These are phyloP conservation scores for Xylaria flabelliformis DNA, from an alignment of 495 filamentous ascomycete species.

Conservation along the genomic window DNA sequence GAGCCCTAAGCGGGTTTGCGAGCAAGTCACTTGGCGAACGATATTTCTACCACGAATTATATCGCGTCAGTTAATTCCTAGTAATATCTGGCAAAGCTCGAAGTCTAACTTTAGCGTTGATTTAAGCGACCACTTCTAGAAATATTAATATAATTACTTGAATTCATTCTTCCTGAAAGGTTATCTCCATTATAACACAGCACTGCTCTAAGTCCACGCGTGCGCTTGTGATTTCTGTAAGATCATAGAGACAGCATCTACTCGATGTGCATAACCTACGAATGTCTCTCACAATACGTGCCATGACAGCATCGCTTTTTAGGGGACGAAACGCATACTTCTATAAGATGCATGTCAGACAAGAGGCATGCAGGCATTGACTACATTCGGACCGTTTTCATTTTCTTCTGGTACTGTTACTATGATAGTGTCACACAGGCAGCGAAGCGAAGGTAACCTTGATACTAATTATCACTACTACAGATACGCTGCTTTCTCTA, in stretches of 20 bases:
- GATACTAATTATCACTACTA: not conserved
- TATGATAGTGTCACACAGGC: not conserved
- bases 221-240: not conserved
- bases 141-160: not conserved
- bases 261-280: not conserved
- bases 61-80: not conserved
- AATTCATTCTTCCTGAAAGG: not conserved
- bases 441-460: conserved; percentile 6
- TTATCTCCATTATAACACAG: not conserved
- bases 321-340: not conserved
- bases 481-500: not conserved
- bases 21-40: not conserved
- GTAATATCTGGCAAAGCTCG: not conserved
- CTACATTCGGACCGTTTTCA: conserved; percentile 11
- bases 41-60: not conserved
- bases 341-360: conserved; percentile 14
- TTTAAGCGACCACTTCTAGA: not conserved
- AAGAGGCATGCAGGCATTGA: not conserved
- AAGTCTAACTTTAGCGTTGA: not conserved
- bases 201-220: not conserved
- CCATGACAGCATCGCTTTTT: not conserved
- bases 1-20: not conserved
- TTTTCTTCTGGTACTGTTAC: not conserved
- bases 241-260: not conserved
- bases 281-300: not conserved